Evolutionary conservation across 306 rosid genomes (phyloP).

Genomic region (Adenanthera pavonina): DNA sequence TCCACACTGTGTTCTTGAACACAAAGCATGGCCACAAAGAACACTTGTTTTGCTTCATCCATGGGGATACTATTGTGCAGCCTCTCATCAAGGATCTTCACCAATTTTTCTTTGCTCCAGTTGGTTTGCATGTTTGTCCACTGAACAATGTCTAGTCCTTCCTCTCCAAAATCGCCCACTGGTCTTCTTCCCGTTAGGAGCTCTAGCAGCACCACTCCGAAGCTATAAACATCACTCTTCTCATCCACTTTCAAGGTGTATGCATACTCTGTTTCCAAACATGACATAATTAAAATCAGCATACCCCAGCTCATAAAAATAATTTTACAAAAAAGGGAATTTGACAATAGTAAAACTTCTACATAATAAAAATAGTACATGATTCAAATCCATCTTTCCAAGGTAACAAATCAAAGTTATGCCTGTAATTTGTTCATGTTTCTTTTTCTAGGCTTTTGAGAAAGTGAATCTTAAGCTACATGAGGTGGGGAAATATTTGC

Average conservation of each 20-base stretch:
- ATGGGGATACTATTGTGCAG: slow-evolving; percentile 51
- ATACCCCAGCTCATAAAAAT: background rate
- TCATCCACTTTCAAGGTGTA: slow-evolving; percentile 87
- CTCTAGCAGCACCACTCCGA: slow-evolving; percentile 82
- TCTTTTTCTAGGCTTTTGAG: slow-evolving; percentile 64
- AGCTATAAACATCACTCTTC: slow-evolving; percentile 91
- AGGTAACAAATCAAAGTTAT: slow-evolving; percentile 18
- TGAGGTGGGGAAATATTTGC: slow-evolving; percentile 39
- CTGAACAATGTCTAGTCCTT: slow-evolving; percentile 86
- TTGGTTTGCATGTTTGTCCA: slow-evolving; percentile 78
- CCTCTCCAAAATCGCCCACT: slow-evolving; percentile 86
- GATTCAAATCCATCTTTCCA: slow-evolving; percentile 16
- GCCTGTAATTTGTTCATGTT: slow-evolving; percentile 20
- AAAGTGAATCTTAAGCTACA: slow-evolving; percentile 59
- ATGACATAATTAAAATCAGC: slow-evolving; percentile 19
- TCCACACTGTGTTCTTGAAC: slow-evolving; percentile 88
- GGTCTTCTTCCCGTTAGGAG: slow-evolving; percentile 77
- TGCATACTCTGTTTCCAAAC: slow-evolving; percentile 72
- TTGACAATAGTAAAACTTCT: background rate
- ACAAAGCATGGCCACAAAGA: slow-evolving; percentile 84
- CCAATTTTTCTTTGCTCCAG: slow-evolving; percentile 64
- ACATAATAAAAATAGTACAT: background rate
- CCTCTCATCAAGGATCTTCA: slow-evolving; percentile 67
- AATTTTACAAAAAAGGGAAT: background rate
- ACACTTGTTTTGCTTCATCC: slow-evolving; percentile 78